These are phyloP conservation scores for Coniochaeta prunicola DNA, from an alignment of 2,329 filamentous ascomycete genomes.

Conservation along the genomic window DNA sequence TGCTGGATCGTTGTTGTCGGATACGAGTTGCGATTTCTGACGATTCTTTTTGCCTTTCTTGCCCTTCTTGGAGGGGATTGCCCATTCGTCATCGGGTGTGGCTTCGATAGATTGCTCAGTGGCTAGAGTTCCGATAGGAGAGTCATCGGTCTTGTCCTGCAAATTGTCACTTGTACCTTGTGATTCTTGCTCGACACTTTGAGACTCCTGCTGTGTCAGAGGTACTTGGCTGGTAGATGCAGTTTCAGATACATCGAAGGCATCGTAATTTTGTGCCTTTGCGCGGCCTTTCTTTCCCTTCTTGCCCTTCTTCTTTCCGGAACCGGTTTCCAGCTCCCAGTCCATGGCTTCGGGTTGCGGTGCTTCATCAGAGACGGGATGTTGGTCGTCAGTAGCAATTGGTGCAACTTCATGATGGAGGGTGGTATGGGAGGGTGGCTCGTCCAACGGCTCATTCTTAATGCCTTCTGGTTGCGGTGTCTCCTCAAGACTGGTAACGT, in stretches of 20 bases:
- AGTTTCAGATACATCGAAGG: background rate
- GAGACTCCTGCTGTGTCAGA: background rate
- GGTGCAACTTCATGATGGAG: background rate
- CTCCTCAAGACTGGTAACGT: background rate
- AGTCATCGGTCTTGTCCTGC: slow-evolving; percentile 7
- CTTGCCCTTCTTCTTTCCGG: slow-evolving; percentile 24
- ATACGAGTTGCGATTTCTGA: slow-evolving; percentile 2
- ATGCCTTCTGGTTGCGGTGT: background rate
- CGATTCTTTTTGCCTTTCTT: slow-evolving; percentile 2
- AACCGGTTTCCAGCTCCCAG: slow-evolving; percentile 15
- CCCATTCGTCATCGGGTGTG: background rate
- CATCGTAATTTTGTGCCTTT: background rate
- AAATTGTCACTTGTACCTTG: slow-evolving; percentile 3
- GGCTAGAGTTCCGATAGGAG: slow-evolving; percentile 7
- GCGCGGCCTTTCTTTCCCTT: slow-evolving; percentile 10
- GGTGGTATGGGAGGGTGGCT: background rate
- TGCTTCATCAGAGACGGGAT: background rate
- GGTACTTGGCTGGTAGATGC: background rate
- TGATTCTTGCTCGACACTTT: slow-evolving; percentile 9
- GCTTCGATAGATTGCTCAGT: slow-evolving; percentile 1
- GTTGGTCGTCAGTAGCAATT: background rate
- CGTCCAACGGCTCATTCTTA: background rate
- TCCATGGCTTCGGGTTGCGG: slow-evolving; percentile 13
- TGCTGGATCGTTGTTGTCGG: slow-evolving; percentile 4
- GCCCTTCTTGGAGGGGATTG: slow-evolving; percentile 5